A percentile compares a stretch with the other conserved stretches of the same genome.
Evolutionary conservation across 2,329 filamentous ascomycete species (phyloP).

Genomic region (Cryphonectria parasitica): DNA sequence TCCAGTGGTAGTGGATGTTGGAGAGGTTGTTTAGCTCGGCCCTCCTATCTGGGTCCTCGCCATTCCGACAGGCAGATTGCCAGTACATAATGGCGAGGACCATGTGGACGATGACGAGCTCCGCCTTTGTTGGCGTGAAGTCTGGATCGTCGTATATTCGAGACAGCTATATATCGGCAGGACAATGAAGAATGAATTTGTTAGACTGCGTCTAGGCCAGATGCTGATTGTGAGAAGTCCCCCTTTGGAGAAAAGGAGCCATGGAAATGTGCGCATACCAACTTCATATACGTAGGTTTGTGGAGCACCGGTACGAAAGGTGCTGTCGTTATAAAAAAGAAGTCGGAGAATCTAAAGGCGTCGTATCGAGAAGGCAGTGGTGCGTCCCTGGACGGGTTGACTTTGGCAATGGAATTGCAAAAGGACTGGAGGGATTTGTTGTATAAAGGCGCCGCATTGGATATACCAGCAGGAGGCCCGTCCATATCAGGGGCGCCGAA

Average conservation of each 20-base stretch:
- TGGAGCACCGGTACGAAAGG: conserved; percentile 78
- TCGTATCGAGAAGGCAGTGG: conserved; percentile 67
- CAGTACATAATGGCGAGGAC: conserved; percentile 78
- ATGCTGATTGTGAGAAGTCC: not conserved
- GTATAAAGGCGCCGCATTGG: conserved; percentile 53
- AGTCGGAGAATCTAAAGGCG: conserved; percentile 70
- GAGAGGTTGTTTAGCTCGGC: conserved; percentile 65
- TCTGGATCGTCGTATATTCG: conserved; percentile 71
- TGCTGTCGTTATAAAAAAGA: conserved; percentile 75
- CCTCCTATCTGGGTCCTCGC: conserved; percentile 57
- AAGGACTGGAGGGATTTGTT: conserved; percentile 76
- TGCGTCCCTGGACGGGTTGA: conserved; percentile 60
- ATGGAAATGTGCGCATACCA: conserved; percentile 53
- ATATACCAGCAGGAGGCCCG: conserved; percentile 54
- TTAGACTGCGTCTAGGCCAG: conserved; percentile 30
- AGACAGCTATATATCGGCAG: conserved; percentile 49
- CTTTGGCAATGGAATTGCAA: conserved; percentile 65
- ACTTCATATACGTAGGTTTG: conserved; percentile 69
- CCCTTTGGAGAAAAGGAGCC: not conserved
- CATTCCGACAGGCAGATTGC: conserved; percentile 74
- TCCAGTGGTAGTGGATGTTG: conserved; percentile 79
- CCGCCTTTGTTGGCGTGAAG: conserved; percentile 65
- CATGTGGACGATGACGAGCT: conserved; percentile 76
- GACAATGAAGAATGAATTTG: not conserved
- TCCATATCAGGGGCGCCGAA: conserved; percentile 70